Percentiles rank a stretch among this genome's conserved stretches.
Evolutionary conservation across 1,284 basidiomycete species (phyloP).

Genomic region (Puccinia polysora): DNA sequence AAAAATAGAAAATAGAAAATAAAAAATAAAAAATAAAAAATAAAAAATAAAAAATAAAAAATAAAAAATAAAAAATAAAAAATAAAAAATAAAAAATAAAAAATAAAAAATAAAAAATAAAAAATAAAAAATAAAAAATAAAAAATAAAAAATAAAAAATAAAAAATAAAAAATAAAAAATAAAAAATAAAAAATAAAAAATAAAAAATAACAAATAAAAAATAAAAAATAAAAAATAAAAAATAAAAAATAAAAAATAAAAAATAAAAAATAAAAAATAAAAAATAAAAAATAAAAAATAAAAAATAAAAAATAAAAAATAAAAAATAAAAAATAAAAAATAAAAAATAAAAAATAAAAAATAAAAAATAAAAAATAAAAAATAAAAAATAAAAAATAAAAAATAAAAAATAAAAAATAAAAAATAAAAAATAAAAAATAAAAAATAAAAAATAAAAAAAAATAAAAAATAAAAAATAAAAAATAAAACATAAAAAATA

Average conservation of each 20-base stretch:
- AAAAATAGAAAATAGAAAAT: too few relatives aligned
- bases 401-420: not conserved
- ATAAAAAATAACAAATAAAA: too few relatives aligned
- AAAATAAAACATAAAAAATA: too few relatives aligned
- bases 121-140: not conserved
- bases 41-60: not conserved
- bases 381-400: not conserved
- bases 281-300: not conserved
- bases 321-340: not conserved
- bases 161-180: not conserved
- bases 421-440: too few relatives aligned
- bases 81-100: not conserved
- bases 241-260: not conserved
- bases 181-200: not conserved
- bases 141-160: not conserved
- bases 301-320: not conserved
- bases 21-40: not conserved
- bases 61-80: not conserved
- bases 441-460: too few relatives aligned
- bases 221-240: not conserved
- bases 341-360: not conserved
- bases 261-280: not conserved
- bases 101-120: not conserved
- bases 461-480: too few relatives aligned
- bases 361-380: not conserved